phyloP scores from a whole-genome alignment of 1,284 basidiomycete genomes.

The Vanrija pseudolonga region DNA sequence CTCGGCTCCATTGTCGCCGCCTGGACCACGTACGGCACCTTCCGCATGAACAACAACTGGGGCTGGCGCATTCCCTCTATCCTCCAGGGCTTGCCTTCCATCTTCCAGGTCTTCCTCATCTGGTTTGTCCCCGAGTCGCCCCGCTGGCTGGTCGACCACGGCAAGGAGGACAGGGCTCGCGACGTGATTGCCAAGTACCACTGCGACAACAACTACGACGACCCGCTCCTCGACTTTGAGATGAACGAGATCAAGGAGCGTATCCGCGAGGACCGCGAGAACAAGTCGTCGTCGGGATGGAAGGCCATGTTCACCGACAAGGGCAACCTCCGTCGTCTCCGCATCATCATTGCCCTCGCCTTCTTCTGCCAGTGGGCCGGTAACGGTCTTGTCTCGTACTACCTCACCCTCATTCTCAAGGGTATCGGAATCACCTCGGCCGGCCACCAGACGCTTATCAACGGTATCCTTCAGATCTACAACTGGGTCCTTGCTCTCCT shows the following conservation, averaged over 20 bases:
- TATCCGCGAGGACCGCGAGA: conserved; percentile 29
- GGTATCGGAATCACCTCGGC: conserved; percentile 64
- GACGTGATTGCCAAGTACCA: conserved; percentile 91
- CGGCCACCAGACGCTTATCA: conserved; percentile 63
- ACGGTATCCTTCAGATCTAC: conserved; percentile 37
- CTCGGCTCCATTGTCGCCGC: conserved; percentile 15
- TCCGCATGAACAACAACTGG: conserved; percentile 29
- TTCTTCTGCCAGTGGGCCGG: conserved; percentile 43
- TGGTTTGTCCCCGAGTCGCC: conserved; percentile 28
- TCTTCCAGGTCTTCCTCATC: conserved; percentile 13
- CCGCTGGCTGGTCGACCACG: conserved; percentile 21
- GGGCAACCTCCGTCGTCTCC: conserved; percentile 25
- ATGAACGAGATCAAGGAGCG: conserved; percentile 45
- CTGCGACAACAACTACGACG: conserved; percentile 25
- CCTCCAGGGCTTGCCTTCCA: conserved; percentile 50
- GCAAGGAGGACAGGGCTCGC: conserved; percentile 41
- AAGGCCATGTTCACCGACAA: conserved; percentile 39
- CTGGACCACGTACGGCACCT: conserved; percentile 29
- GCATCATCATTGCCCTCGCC: conserved; percentile 32
- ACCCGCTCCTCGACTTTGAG: conserved; percentile 45
- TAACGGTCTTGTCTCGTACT: conserved; percentile 49
- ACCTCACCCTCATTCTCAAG: conserved; percentile 66
- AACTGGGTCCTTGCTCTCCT: conserved; percentile 17
- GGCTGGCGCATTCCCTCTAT: conserved; percentile 49
- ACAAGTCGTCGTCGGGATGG: conserved; percentile 46